Conservation (phyloP, 2,329 filamentous ascomycete species). For the Xylariaceae sp. region DNA sequence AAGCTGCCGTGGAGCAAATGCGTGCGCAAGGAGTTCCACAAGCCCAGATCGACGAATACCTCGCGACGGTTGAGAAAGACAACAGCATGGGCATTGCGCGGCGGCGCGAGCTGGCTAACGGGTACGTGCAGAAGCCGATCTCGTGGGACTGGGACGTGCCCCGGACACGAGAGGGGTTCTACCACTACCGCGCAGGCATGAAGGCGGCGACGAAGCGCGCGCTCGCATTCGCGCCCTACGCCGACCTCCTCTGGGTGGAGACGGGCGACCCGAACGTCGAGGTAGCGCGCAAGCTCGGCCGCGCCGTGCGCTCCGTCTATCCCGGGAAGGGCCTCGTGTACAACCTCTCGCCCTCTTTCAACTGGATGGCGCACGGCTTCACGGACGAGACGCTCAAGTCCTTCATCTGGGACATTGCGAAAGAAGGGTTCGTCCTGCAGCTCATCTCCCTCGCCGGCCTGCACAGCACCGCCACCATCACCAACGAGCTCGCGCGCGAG, state of each 20-base stretch:
- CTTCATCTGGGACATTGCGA: constrained; percentile 95
- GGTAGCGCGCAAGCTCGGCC: constrained; percentile 69
- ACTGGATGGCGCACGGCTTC: constrained; percentile 97
- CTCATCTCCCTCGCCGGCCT: constrained; percentile 62
- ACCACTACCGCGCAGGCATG: constrained; percentile 83
- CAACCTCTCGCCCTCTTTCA: constrained; percentile 94
- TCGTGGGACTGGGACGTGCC: constrained; percentile 89
- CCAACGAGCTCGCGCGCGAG: constrained; percentile 67
- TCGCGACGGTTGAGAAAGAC: constrained; percentile 54
- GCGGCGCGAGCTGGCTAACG: constrained; percentile 65
- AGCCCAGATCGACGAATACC: constrained; percentile 62
- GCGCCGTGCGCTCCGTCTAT: constrained; percentile 62
- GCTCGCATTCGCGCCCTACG: constrained; percentile 83
- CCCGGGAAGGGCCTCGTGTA: constrained; percentile 90
- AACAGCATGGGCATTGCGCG: constrained; percentile 72
- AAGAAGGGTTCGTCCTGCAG: constrained; percentile 72
- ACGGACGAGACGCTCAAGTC: constrained; percentile 73
- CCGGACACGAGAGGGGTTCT: constrained; percentile 88
- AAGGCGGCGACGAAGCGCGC: constrained; percentile 86
- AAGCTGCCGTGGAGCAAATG: constrained; percentile 76
- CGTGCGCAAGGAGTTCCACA: constrained; percentile 58
- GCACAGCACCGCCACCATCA: constrained; percentile 59
- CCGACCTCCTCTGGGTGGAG: constrained; percentile 95
- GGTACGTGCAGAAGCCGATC: constrained; percentile 62
- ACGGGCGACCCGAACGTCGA: constrained; percentile 82